These are phyloP conservation scores for Thalassiosira livingstoniorum DNA, from an alignment of 352 stramenopile genomes.

Conservation along the genomic window DNA sequence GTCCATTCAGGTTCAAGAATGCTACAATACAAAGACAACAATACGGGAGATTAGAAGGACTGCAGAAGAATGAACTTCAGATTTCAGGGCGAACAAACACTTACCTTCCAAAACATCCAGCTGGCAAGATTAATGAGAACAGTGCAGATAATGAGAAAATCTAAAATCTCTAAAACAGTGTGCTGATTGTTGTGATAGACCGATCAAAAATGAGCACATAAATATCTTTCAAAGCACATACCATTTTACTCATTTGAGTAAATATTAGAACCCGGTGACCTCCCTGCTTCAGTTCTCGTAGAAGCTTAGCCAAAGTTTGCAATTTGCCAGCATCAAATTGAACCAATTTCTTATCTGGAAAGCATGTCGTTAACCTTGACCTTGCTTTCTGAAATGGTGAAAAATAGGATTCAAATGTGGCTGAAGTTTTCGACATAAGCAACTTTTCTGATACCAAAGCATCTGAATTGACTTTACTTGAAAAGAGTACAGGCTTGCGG, in stretches of 20 bases:
- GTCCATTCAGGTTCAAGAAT: conserved; percentile 97
- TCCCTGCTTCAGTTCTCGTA: conserved; percentile 84
- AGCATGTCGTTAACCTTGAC: conserved; percentile 90
- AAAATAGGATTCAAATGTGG: conserved; percentile 67
- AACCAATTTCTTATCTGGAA: conserved; percentile 97
- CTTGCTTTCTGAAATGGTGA: conserved; percentile 70
- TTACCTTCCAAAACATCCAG: conserved; percentile 96
- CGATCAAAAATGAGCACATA: neutral
- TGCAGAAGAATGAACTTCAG: neutral
- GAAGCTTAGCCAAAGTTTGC: conserved; percentile 89
- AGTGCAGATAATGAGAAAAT: neutral
- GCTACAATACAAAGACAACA: conserved; percentile 58
- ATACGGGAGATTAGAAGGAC: neutral
- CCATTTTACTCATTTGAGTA: conserved; percentile 98
- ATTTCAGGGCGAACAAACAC: neutral
- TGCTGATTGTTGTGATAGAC: no score
- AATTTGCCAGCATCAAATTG: conserved; percentile 97
- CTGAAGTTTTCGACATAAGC: conserved; percentile 37
- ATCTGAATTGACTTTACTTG: conserved; percentile 34
- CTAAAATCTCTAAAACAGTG: no score
- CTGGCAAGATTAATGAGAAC: neutral
- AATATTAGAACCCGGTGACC: conserved; percentile 87
- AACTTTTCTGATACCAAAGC: conserved; percentile 38
- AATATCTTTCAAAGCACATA: neutral
- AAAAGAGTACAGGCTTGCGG: conserved; percentile 54